phyloP scores from a whole-genome alignment of 306 rosid species.

The Hylodesmum podocarpum region DNA sequence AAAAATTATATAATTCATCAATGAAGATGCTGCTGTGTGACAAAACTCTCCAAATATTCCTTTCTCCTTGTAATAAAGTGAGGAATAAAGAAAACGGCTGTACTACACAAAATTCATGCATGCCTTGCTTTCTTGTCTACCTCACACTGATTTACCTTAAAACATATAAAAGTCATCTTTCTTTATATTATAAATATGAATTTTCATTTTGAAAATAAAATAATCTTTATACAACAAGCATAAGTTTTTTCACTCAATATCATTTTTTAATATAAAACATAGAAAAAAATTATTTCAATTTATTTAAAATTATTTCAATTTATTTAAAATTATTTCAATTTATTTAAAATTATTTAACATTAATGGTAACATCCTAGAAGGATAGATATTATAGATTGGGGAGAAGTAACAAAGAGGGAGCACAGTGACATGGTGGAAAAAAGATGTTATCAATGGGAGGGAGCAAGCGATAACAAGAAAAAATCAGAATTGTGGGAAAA shows the following conservation, averaged over 20 bases:
- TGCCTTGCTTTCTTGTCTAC: background rate
- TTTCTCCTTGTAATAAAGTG: background rate
- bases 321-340: too few species aligned
- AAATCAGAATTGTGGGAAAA: slow-evolving; percentile 17
- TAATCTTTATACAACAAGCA: background rate
- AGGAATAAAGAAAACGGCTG: background rate
- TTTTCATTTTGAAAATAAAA: background rate
- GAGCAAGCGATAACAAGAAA: slow-evolving; percentile 15
- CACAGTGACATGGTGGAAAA: background rate
- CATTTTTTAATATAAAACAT: background rate
- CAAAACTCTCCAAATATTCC: background rate
- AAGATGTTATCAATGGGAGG: slow-evolving; percentile 17
- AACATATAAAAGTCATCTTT: background rate
- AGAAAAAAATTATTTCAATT: too few species aligned
- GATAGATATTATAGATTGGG: background rate
- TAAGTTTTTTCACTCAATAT: background rate
- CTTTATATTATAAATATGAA: background rate
- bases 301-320: too few species aligned
- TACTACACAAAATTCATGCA: background rate
- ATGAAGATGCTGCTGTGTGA: too few species aligned
- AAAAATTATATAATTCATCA: too few species aligned
- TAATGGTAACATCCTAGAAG: too few species aligned
- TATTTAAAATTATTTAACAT: too few species aligned
- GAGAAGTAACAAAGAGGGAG: background rate
- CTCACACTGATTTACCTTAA: background rate